Conservation (phyloP, 257 asterid species). For the Rauvolfia tetraphylla region DNA sequence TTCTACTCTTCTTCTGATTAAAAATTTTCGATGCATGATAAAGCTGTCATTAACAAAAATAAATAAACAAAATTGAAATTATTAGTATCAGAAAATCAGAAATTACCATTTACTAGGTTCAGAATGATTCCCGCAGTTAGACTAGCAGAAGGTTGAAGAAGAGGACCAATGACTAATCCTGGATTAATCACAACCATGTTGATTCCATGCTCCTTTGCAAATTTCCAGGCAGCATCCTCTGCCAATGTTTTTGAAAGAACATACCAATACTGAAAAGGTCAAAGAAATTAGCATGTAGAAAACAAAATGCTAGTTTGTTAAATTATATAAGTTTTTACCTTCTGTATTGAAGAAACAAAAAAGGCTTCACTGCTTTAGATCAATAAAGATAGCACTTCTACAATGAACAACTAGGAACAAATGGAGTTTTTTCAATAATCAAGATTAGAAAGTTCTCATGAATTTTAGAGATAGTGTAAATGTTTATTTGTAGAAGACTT, state of each 20-base stretch:
- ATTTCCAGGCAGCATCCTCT: slow-evolving; percentile 57
- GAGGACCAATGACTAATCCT: slow-evolving; percentile 54
- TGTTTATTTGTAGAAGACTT: too few species aligned
- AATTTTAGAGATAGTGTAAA: too few species aligned
- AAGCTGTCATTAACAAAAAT: not conserved
- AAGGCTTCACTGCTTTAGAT: too few species aligned
- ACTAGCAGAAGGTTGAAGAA: slow-evolving; percentile 39
- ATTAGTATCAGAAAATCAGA: not conserved
- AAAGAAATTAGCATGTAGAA: not conserved
- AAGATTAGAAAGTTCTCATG: too few species aligned
- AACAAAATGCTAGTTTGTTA: not conserved
- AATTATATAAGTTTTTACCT: too few species aligned
- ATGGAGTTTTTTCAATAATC: too few species aligned
- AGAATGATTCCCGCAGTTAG: not conserved
- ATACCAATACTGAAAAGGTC: slow-evolving; percentile 38
- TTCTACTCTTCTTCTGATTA: too few species aligned
- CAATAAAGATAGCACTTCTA: too few species aligned
- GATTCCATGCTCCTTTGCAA: slow-evolving; percentile 42
- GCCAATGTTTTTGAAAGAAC: slow-evolving; percentile 59
- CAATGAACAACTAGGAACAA: too few species aligned
- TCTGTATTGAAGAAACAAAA: too few species aligned
- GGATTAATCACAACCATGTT: slow-evolving; percentile 56
- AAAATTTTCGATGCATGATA: not conserved
- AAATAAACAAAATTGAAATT: not conserved
- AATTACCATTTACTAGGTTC: slow-evolving; percentile 11